phyloP scores from a whole-genome alignment of 805 yeast species.

The Ogataea pilisensis region DNA sequence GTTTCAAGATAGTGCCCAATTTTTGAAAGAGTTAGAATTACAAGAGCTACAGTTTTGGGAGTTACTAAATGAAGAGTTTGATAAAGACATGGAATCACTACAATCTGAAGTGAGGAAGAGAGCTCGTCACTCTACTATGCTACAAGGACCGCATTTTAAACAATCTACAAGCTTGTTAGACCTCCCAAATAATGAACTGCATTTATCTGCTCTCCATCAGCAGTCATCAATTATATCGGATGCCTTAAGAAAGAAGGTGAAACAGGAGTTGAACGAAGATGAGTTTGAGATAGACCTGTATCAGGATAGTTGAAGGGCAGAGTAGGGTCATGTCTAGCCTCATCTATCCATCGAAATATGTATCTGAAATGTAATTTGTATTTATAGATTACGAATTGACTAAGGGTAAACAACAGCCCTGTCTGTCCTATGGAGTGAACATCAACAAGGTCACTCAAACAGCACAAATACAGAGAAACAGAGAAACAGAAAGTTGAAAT shows the following conservation, averaged over 20 bases:
- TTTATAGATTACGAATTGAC: no score
- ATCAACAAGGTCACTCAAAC: no score
- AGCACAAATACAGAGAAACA: no score
- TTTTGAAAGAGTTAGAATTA: slow-evolving; percentile 23
- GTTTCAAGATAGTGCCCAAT: slow-evolving; percentile 26
- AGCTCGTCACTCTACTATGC: not conserved
- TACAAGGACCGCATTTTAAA: no score
- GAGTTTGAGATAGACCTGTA: slow-evolving; percentile 7
- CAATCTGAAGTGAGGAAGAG: slow-evolving; percentile 9
- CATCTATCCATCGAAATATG: no score
- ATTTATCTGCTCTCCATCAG: slow-evolving; percentile 15
- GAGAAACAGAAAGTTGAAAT: no score
- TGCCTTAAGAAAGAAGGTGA: slow-evolving; percentile 13
- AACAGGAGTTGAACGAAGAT: slow-evolving; percentile 10
- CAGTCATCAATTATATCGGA: slow-evolving; percentile 16
- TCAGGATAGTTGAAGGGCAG: slow-evolving; percentile 1
- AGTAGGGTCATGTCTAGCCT: not conserved
- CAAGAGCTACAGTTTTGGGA: slow-evolving; percentile 32
- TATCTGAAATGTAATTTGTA: no score
- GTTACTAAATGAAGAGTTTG: slow-evolving; percentile 30
- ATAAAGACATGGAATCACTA: slow-evolving; percentile 22
- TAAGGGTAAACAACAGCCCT: no score
- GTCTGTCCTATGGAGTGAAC: no score
- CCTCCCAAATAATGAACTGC: slow-evolving; percentile 19
- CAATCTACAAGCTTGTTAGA: no score